phyloP scores from a whole-genome alignment of 768 basidiomycete species.

The Hirschioporus abietinus region DNA sequence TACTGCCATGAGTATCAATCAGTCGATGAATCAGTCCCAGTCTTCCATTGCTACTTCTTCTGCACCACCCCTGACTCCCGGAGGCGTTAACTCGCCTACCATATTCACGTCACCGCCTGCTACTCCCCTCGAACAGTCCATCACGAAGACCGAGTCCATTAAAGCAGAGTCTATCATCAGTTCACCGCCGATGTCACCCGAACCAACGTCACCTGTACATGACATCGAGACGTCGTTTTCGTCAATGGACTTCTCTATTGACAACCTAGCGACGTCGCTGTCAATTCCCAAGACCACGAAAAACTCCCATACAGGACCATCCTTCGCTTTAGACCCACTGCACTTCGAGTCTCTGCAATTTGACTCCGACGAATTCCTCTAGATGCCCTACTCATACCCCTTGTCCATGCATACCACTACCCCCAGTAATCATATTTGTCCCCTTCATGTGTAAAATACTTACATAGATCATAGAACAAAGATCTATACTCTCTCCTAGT shows the following conservation, averaged over 20 bases:
- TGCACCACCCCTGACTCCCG: background rate
- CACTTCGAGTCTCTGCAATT: constrained; percentile 4
- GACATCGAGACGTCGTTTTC: background rate
- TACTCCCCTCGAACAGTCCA: background rate
- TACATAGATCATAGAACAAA: background rate
- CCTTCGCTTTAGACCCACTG: background rate
- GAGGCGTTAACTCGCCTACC: background rate
- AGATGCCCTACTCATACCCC: background rate
- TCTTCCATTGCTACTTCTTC: background rate
- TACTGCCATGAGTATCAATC: background rate
- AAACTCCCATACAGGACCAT: background rate
- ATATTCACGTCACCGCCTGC: background rate
- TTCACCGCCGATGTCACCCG: background rate
- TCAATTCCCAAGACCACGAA: background rate
- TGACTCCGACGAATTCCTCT: background rate
- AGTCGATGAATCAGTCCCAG: background rate
- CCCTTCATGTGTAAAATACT: background rate
- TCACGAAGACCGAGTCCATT: background rate
- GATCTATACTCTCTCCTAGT: background rate
- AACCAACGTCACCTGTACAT: background rate
- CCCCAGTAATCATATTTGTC: background rate
- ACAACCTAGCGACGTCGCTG: background rate
- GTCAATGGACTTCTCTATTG: background rate
- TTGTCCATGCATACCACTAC: background rate
- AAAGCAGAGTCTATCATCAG: background rate